These are phyloP conservation scores for Carex littledalei DNA, from an alignment of 176 grass and related monocot species.

Conservation along the genomic window DNA sequence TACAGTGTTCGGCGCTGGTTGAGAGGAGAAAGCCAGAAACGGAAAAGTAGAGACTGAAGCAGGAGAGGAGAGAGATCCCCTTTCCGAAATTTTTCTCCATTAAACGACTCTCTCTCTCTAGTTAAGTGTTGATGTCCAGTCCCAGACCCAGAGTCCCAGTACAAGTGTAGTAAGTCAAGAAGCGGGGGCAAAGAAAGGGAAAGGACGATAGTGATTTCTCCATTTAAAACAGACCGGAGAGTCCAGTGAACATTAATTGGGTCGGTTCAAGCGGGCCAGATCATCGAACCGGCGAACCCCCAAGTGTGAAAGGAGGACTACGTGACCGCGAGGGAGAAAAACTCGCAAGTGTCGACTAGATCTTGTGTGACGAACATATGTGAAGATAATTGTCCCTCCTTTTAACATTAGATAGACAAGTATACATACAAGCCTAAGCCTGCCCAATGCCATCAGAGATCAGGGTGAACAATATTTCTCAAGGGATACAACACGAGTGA, in stretches of 20 bases:
- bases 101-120: not conserved
- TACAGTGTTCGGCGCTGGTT: conserved; percentile 16
- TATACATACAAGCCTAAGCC: too few relatives aligned
- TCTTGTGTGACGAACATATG: not conserved
- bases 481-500: too few relatives aligned
- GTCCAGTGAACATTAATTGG: not conserved
- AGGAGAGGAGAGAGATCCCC: not conserved
- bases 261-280: not conserved
- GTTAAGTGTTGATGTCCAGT: not conserved
- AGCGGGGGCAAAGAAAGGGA: not conserved
- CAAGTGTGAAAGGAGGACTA: not conserved
- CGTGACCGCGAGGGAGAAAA: not conserved
- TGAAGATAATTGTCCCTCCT: not conserved
- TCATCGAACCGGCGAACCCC: not conserved
- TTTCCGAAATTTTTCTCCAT: conserved; percentile 9
- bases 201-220: not conserved
- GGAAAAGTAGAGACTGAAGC: not conserved
- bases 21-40: not conserved
- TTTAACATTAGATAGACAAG: too few relatives aligned
- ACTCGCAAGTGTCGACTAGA: not conserved
- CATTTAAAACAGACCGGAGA: not conserved
- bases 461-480: too few relatives aligned
- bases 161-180: conserved; percentile 16
- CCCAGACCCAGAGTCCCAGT: not conserved
- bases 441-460: too few relatives aligned